phyloP scores from a whole-genome alignment of 2,329 filamentous ascomycete genomes.

The Penicillium sp. region DNA sequence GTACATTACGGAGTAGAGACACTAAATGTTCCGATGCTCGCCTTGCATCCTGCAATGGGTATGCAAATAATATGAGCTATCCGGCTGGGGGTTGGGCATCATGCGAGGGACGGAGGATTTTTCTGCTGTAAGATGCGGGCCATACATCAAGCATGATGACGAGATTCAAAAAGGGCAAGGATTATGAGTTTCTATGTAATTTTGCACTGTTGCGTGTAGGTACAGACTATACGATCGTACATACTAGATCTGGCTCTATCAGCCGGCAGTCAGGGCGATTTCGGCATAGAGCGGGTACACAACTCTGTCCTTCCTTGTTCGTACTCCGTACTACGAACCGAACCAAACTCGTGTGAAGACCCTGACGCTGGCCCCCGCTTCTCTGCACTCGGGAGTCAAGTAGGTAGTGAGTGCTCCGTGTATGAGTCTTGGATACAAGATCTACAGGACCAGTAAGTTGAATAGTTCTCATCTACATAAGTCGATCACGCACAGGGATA shows the following conservation, averaged over 20 bases:
- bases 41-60: conserved; percentile 4
- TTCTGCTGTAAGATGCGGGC: background rate
- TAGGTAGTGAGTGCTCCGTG: too few relatives aligned
- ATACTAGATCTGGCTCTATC: background rate
- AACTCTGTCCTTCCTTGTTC: background rate
- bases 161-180: background rate
- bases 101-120: conserved; percentile 15
- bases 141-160: background rate
- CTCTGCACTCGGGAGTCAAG: background rate
- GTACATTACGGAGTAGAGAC: background rate
- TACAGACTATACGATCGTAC: too few relatives aligned
- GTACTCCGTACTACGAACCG: background rate
- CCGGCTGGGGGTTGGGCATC: background rate
- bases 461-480: background rate
- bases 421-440: background rate
- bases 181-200: background rate
- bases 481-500: background rate
- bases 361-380: background rate
- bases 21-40: background rate
- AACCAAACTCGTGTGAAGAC: background rate
- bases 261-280: background rate
- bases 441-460: background rate
- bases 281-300: background rate
- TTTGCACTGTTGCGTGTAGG: background rate
- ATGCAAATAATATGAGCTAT: conserved; percentile 17